Base-by-base conservation (phyloP, 129 eudicot genomes). In the Scalesia atractyloides region DNA sequence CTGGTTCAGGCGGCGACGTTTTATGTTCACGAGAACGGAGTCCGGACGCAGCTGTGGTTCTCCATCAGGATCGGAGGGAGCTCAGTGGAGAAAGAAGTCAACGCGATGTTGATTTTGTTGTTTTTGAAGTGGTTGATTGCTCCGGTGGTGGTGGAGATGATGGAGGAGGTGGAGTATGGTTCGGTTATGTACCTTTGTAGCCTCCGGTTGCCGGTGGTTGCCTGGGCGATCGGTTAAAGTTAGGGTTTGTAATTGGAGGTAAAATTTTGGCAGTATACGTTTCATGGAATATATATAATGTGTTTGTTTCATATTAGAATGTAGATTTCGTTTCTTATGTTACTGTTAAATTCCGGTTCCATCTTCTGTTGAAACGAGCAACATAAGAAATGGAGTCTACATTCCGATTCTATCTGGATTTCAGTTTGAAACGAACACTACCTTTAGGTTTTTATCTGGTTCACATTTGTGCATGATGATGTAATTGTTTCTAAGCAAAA, bases 61-160 rank as follows among this genome's bases (percentile, higher is more conserved):
- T 76, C 69, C 51, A 26, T 76, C 57, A 68, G 75, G 36, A 69
- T 76, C 9, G 80, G 80, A 46, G 80, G 68, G 37, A 76, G 62
- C 54, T 76, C 63, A 5, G 69, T 76, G 33, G 80, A 76, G 75
- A 76, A 76, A 34, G 69, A 76, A 62, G 80, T 76, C 52, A 54
- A 67, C 51, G 74, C 64, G 39, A 18, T 76, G 80, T 68, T 76
- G 75, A 36, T 68, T 33, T 47, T 76, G 80, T 34, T 76, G 16
- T 16, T 68, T n/a, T 30, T 68, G 39, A 67, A 68, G 75, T 76
- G 68, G 75, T 20, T 76, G 52, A 60, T 76, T 39, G 6, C 69
- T 53, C 69, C 69, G 19, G 54, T 59, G 26, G 4, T 76, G 10
- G 52, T 68, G 9, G 69, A 76, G 64, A 69, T 76, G 75, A 36